Base-by-base conservation (phyloP, 805 yeast species). In the Ogataea pilisensis region DNA sequence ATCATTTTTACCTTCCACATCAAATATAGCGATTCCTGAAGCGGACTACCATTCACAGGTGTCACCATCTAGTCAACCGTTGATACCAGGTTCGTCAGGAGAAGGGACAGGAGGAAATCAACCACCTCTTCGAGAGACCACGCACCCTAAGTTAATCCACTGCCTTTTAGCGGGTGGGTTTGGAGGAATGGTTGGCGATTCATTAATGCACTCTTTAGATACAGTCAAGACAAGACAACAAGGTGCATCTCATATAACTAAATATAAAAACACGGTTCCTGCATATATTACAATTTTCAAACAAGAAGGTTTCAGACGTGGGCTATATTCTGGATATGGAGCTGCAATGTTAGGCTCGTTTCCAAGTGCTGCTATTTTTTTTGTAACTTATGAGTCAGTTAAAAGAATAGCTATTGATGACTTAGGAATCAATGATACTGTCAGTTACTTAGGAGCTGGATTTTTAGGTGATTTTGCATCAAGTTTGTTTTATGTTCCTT, bases 141-240 rank as follows among this genome's bases (percentile, higher is more conserved):
- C 24, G 1, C 38, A 45, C 31, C 68, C 78, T 0, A 74, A 84
- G 5, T 61, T 83, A 19, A 34, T 74, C 46, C 72, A 75, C 54
- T 78, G 88, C 57, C 70, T 88, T 70, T 41, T 89, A 30, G 96
- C 97, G 0, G 99, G 99, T 31, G 97, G 95, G 0, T 64, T 91
- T 36, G 99, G 99, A 7, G 99, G 98, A 1, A 81, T 86, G 40
- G 76, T 90, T 29, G 98, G 97, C 12, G 99, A 91, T 55, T 75
- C 93, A 1, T 66, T 78, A 24, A 93, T 93, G 97, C 97, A 93
- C 63, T 90, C 98, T 0, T 65, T 93, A 27, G 99, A 93, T 58
- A 93, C 99, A 0, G 96, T 93, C 25, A 93, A 93, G 60, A 93
- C 99, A 2, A 72, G 99, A 47, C 99, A 93, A 61, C 99, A 93